Conservation (phyloP, 495 filamentous ascomycete genomes). For the Daldinia grandis region DNA sequence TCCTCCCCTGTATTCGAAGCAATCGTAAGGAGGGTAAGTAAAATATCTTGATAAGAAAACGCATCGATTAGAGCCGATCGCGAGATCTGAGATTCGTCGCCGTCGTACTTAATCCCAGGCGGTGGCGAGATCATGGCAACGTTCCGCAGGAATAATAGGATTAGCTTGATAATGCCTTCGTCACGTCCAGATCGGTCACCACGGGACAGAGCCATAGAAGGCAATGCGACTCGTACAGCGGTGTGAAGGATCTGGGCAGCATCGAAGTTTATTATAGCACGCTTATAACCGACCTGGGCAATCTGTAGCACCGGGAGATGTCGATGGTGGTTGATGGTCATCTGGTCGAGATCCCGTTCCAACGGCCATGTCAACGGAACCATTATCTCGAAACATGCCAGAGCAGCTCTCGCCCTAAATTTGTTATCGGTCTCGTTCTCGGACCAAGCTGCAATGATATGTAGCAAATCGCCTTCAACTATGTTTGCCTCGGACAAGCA, state of each 20-base stretch:
- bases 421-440: constrained; percentile 74
- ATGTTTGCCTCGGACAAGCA: constrained; percentile 93
- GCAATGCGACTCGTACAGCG: constrained; percentile 80
- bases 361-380: constrained; percentile 96
- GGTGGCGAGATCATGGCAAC: constrained; percentile 83
- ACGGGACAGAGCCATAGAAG: constrained; percentile 81
- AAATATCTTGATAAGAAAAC: constrained; percentile 88
- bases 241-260: constrained; percentile 78
- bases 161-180: constrained; percentile 90
- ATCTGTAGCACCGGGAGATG: constrained; percentile 89
- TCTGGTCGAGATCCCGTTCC: constrained; percentile 75
- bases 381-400: constrained; percentile 90
- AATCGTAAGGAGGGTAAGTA: constrained; percentile 82
- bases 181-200: constrained; percentile 81
- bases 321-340: constrained; percentile 91
- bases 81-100: constrained; percentile 87
- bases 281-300: constrained; percentile 88
- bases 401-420: constrained; percentile 71
- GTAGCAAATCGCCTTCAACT: constrained; percentile 86
- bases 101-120: constrained; percentile 60
- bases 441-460: constrained; percentile 85
- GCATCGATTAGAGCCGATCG: constrained; percentile 87
- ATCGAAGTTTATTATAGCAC: constrained; percentile 82
- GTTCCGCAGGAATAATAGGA: constrained; percentile 89
- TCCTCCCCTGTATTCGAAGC: constrained; percentile 92